A percentile compares a stretch with the other conserved stretches of the same genome.
Conservation (phyloP, 164 flowering plant genomes). For the Tinospora cordifolia region DNA sequence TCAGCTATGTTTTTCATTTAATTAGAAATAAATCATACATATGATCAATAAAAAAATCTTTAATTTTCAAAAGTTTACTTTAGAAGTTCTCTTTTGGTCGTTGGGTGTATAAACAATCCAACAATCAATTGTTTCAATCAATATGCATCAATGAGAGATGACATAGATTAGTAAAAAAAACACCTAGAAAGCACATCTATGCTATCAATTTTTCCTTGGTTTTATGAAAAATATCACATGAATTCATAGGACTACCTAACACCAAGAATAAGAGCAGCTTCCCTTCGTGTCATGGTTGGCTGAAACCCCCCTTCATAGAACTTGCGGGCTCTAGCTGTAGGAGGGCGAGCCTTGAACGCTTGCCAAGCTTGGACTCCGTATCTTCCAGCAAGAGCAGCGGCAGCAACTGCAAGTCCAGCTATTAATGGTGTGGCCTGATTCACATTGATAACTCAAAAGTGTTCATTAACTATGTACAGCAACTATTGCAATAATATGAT, state of each 20-base stretch:
- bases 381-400: constrained; percentile 80
- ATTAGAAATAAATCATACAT: too few species aligned
- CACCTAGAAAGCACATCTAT: not conserved
- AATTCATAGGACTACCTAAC: constrained; percentile 40
- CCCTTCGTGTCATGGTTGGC: constrained; percentile 76
- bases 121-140: too few species aligned
- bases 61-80: too few species aligned
- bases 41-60: too few species aligned
- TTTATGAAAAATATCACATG: not conserved
- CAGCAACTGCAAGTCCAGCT: constrained; percentile 75
- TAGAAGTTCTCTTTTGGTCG: too few species aligned
- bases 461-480: not conserved
- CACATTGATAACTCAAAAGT: constrained; percentile 5
- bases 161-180: too few species aligned
- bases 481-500: not conserved
- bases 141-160: too few species aligned
- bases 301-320: constrained; percentile 95
- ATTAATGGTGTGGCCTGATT: constrained; percentile 59
- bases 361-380: constrained; percentile 82
- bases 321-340: constrained; percentile 49
- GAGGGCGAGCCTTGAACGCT: constrained; percentile 78
- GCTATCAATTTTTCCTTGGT: not conserved
- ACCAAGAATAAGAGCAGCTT: constrained; percentile 92
- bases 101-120: too few species aligned
- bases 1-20: too few species aligned